These are phyloP conservation scores for Quercus tomentella DNA, from an alignment of 331 rosid genomes.

Conservation along the genomic window DNA sequence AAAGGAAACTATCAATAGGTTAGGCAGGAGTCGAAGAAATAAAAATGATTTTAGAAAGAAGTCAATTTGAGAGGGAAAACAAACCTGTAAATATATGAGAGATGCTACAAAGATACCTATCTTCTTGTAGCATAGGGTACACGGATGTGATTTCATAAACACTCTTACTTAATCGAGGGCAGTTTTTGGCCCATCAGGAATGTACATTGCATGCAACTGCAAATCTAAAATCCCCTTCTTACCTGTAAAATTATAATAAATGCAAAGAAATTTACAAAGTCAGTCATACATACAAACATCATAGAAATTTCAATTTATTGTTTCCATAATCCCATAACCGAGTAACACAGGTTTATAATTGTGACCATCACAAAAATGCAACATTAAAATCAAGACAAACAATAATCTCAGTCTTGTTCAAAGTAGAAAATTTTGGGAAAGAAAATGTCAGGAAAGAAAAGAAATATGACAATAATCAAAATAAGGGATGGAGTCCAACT, in stretches of 20 bases:
- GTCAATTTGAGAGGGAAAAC: constrained; percentile 1
- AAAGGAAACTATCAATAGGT: constrained; percentile 13
- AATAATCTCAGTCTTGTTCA: not conserved
- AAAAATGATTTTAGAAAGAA: not conserved
- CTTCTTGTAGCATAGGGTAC: constrained; percentile 84
- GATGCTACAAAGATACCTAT: constrained; percentile 83
- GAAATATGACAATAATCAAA: not conserved
- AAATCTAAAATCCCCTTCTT: constrained; percentile 72
- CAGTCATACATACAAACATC: not conserved
- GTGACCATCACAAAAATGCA: not conserved
- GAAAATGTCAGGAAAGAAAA: not conserved
- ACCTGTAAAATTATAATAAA: constrained; percentile 49
- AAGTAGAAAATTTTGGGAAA: not conserved
- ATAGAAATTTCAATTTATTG: not conserved
- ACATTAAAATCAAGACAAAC: not conserved
- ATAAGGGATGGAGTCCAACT: not conserved
- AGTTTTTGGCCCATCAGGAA: constrained; percentile 75
- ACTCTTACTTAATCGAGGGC: constrained; percentile 66
- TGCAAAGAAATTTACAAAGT: constrained; percentile 1
- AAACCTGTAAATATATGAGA: constrained; percentile 93
- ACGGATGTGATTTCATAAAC: constrained; percentile 73
- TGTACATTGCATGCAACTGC: constrained; percentile 74
- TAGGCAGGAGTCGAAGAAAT: constrained; percentile 2
- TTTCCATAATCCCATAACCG: not conserved
- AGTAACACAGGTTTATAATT: not conserved